These are phyloP conservation scores for Calonectria pseudoturangicola DNA, from an alignment of 2,329 filamentous ascomycete genomes.

Conservation along the genomic window DNA sequence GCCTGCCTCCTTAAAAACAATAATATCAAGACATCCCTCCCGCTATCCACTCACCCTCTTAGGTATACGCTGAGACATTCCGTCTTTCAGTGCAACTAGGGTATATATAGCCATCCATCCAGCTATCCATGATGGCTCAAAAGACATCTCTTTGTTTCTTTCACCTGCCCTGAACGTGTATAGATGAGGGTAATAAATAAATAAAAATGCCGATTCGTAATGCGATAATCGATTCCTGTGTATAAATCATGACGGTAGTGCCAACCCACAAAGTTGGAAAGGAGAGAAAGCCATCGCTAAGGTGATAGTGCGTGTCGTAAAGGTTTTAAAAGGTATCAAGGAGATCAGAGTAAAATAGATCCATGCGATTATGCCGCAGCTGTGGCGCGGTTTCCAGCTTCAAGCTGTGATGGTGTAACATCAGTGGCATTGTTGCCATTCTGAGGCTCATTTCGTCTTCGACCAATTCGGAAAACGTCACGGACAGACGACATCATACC, in stretches of 20 bases:
- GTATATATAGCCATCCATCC: conserved; percentile 50
- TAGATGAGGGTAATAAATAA: conserved; percentile 42
- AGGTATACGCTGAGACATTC: conserved; percentile 13
- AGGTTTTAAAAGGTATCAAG: conserved; percentile 34
- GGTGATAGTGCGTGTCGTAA: conserved; percentile 49
- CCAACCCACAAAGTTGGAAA: conserved; percentile 46
- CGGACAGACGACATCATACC: conserved; percentile 59
- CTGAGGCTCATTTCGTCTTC: conserved; percentile 50
- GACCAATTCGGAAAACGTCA: conserved; percentile 58
- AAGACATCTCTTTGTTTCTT: conserved; percentile 33
- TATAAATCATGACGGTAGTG: conserved; percentile 55
- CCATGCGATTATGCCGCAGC: conserved; percentile 43
- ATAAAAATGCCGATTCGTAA: conserved; percentile 55
- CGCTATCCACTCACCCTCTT: conserved; percentile 39
- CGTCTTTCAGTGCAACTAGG: conserved; percentile 33
- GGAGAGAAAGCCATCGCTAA: conserved; percentile 58
- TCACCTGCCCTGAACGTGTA: conserved; percentile 43
- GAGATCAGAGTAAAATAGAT: conserved; percentile 33
- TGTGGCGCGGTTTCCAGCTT: conserved; percentile 62
- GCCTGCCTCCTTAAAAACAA: conserved; percentile 47
- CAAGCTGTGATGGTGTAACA: conserved; percentile 67
- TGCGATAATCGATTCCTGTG: conserved; percentile 51
- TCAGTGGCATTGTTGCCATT: conserved; percentile 45
- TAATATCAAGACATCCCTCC: conserved; percentile 43
- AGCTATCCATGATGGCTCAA: conserved; percentile 35